A percentile compares a stretch with the other conserved stretches of the same genome.
Evolutionary conservation across 305 asterid species (phyloP).

Genomic region (Fraxinus sp.): DNA sequence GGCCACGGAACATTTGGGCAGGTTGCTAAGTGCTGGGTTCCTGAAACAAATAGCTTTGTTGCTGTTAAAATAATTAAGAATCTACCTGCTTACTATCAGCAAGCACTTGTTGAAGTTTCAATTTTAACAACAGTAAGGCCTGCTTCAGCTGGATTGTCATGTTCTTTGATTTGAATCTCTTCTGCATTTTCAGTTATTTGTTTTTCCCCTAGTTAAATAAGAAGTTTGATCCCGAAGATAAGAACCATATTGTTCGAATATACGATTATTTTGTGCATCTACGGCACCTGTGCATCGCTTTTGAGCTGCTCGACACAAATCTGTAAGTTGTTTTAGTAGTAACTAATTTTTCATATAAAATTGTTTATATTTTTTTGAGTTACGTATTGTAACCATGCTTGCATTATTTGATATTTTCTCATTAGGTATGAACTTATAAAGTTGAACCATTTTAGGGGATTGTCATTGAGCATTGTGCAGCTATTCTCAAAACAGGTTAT

Average conservation of each 20-base stretch:
- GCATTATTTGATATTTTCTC: slow-evolving; percentile 33
- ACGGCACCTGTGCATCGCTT: slow-evolving; percentile 89
- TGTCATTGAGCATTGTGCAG: slow-evolving; percentile 91
- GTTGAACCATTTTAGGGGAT: slow-evolving; percentile 85
- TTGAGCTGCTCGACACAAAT: slow-evolving; percentile 91
- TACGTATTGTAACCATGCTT: slow-evolving; percentile 18
- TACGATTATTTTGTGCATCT: slow-evolving; percentile 86
- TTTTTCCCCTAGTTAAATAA: slow-evolving; percentile 65
- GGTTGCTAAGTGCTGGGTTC: slow-evolving; percentile 98
- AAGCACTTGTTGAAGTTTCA: slow-evolving; percentile 98
- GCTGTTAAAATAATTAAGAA: slow-evolving; percentile 97
- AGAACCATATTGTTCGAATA: slow-evolving; percentile 96
- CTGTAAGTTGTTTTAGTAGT: slow-evolving; percentile 61
- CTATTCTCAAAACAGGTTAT: slow-evolving; percentile 93
- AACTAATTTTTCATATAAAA: not conserved
- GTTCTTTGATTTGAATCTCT: slow-evolving; percentile 29
- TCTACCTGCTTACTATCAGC: slow-evolving; percentile 98
- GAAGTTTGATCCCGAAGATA: slow-evolving; percentile 99
- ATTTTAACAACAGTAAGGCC: slow-evolving; percentile 73
- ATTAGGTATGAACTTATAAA: slow-evolving; percentile 95
- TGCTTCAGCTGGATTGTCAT: slow-evolving; percentile 30
- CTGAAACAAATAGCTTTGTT: slow-evolving; percentile 67
- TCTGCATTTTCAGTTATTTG: slow-evolving; percentile 24
- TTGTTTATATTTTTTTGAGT: slow-evolving; percentile 13
- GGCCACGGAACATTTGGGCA: slow-evolving; percentile 99